A percentile compares a stretch with the other conserved stretches of the same genome.
phyloP scores from a whole-genome alignment of 192 early-diverging fungal species.

The Backusella mclennaniae region DNA sequence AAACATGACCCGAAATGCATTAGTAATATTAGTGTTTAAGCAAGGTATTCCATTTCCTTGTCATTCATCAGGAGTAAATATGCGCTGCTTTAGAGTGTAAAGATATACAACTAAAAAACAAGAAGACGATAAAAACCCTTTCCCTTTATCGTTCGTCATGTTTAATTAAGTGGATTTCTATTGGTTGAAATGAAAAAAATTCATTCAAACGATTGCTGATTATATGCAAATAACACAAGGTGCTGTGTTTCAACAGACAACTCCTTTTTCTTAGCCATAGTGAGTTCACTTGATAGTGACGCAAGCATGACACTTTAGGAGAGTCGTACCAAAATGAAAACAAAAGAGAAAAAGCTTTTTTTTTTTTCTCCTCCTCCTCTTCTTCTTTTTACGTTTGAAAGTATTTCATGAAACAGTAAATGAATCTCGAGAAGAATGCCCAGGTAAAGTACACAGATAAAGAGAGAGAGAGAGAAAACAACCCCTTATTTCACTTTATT shows the following conservation, averaged over 20 bases:
- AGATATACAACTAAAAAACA: no score
- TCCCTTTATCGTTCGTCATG: no score
- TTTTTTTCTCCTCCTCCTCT: not conserved
- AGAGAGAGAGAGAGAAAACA: no score
- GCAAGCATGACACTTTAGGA: not conserved
- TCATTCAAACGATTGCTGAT: not conserved
- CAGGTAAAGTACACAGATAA: slow-evolving; percentile 1
- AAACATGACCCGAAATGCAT: no score
- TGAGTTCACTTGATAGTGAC: not conserved
- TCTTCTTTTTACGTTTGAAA: not conserved
- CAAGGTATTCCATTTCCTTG: no score
- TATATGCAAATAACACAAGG: not conserved
- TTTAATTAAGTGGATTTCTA: not conserved
- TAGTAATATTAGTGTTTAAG: no score
- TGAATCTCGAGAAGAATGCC: slow-evolving; percentile 23
- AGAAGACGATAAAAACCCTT: no score
- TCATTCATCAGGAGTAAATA: no score
- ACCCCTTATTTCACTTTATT: not conserved
- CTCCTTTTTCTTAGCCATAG: not conserved
- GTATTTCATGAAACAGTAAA: slow-evolving; percentile 22
- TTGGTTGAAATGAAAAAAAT: not conserved
- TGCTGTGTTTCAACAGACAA: not conserved
- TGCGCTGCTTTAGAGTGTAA: no score
- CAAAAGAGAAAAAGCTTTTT: not conserved
- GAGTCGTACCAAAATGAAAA: not conserved